phyloP scores from a whole-genome alignment of 2,329 filamentous ascomycete genomes.

The Dothideomycetes sp. region DNA sequence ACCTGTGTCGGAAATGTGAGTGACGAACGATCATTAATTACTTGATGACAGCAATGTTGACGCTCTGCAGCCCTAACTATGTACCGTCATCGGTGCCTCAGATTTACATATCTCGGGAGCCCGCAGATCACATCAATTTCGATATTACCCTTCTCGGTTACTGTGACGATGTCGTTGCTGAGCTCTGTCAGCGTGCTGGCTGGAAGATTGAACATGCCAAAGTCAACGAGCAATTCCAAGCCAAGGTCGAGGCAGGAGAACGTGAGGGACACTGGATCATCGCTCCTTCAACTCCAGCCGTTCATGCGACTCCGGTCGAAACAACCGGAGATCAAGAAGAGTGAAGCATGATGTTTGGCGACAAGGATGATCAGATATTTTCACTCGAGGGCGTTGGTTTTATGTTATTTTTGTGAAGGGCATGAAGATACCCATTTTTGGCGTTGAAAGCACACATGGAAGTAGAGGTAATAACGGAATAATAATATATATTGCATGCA shows the following conservation, averaged over 20 bases:
- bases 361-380: no score
- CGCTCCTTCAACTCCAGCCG: not conserved
- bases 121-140: slow-evolving; percentile 83
- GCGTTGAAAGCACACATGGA: no score
- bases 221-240: not conserved
- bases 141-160: slow-evolving; percentile 95
- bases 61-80: slow-evolving; percentile 19
- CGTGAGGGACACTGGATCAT: slow-evolving; percentile 6
- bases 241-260: not conserved
- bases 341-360: no score
- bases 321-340: no score
- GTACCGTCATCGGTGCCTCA: slow-evolving; percentile 25
- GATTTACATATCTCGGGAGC: slow-evolving; percentile 38
- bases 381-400: no score
- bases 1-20: slow-evolving; percentile 76
- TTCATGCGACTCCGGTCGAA: no score
- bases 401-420: no score
- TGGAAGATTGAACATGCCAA: slow-evolving; percentile 53
- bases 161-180: slow-evolving; percentile 81
- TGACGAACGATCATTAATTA: not conserved
- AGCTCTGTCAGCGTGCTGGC: slow-evolving; percentile 70
- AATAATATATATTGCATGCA: no score
- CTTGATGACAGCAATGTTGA: not conserved
- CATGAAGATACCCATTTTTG: no score
- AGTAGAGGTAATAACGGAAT: no score